Evolutionary conservation across 208 protist genomes (phyloP), one percentile per base, ranked within the genome.

Genomic region (Crithidia thermophila): DNA sequence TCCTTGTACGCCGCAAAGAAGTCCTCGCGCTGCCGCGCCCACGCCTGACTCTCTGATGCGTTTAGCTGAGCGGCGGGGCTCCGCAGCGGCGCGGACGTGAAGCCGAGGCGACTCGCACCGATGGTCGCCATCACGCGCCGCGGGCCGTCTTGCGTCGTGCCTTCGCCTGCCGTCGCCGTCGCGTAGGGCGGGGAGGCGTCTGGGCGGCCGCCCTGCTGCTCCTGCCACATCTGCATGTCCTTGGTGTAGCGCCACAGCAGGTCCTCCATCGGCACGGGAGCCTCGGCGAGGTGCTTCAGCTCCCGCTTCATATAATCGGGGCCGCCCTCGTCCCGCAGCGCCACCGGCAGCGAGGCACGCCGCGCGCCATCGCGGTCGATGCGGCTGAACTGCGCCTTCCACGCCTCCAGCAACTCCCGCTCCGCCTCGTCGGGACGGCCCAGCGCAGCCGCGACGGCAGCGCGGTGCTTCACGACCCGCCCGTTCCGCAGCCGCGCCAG

Each of bases 271-370:
- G 36, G 43, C 10, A 55, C 45, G 5, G 51, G 75, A 5, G 63
- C 45, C 31, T 40, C 49, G 10, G 64, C 56, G 25, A 71, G 36
- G 50, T 66, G 39, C 43, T 45, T n/a, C 43, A 79, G 56, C 58
- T 87, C 85, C 30, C 64, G 75, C 42, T 66, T 61, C 53, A 92
- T 76, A 61, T 89, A 91, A 72, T 94, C 79, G 0, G 77, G 75
- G 9, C 89, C 89, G 0, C 77, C 77, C 53, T 94, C 66, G 1
- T 40, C n/a, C 16, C 84, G 45, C 28, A 94, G 62, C 28, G 77
- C 68, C 14, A 64, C 55, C 10, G 89, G 89, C 52, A 94, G 81
- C 3, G 34, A 49, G 8, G 78, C 68, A 18, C 53, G 53, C 21
- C 50, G 69, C 49, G 85, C 51, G n/a, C 67, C 59, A 50, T 90